Evolutionary conservation across 768 basidiomycete species (phyloP).

Genomic region (Tubosaeta brunneosetosa): DNA sequence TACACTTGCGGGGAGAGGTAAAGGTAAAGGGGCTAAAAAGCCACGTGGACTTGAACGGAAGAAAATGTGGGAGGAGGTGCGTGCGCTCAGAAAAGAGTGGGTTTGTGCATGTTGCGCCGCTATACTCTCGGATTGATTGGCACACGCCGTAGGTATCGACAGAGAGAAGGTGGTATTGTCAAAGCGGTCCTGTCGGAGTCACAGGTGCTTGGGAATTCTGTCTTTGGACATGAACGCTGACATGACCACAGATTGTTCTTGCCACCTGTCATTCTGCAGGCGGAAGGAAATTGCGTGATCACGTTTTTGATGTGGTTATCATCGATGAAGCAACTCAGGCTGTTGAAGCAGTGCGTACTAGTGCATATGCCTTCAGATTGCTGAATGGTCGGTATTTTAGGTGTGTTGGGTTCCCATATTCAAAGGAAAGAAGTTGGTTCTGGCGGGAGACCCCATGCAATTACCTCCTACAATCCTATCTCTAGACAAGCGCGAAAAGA

Average conservation of each 20-base stretch:
- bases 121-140: not conserved
- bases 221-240: not conserved
- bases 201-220: conserved; percentile 41
- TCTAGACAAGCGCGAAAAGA: conserved; percentile 40
- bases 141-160: conserved; percentile 60
- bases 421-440: conserved; percentile 82
- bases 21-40: conserved; percentile 66
- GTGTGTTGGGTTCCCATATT: conserved; percentile 92
- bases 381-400: conserved; percentile 3
- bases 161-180: conserved; percentile 82
- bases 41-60: conserved; percentile 69
- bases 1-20: conserved; percentile 68
- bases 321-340: conserved; percentile 99
- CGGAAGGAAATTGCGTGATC: conserved; percentile 69
- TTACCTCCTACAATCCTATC: conserved; percentile 91
- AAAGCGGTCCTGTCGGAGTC: conserved; percentile 75
- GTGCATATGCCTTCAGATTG: not conserved
- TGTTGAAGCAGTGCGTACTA: conserved; percentile 73
- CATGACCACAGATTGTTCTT: conserved; percentile 60
- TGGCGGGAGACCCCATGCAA: conserved; percentile 96
- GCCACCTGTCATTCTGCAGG: conserved; percentile 96
- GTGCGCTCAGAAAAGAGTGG: conserved; percentile 86
- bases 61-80: conserved; percentile 85
- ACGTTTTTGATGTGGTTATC: conserved; percentile 86
- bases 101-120: conserved; percentile 17